phyloP scores from a whole-genome alignment of 495 filamentous ascomycete species.

The Corynascus novoguineensis region DNA sequence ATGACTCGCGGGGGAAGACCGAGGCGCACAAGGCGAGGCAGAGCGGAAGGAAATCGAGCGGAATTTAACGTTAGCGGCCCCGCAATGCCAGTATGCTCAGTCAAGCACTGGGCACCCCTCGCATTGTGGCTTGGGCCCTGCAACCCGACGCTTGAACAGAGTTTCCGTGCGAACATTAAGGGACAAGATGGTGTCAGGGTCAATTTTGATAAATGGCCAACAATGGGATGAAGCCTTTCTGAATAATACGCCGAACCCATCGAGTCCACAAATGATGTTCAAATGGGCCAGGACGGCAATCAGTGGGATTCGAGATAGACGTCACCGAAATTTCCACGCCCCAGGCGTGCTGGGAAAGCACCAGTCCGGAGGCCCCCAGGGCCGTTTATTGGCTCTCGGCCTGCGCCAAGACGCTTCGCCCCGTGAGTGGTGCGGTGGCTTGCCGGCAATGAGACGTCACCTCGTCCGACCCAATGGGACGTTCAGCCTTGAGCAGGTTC shows the following conservation, averaged over 20 bases:
- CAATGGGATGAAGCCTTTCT: neutral
- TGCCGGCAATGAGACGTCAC: conserved; percentile 5
- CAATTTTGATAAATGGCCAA: neutral
- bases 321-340: neutral
- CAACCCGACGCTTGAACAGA: neutral
- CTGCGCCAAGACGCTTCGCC: conserved; percentile 2
- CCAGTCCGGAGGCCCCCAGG: neutral
- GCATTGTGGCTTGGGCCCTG: neutral
- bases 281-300: neutral
- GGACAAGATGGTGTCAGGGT: neutral
- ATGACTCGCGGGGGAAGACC: neutral
- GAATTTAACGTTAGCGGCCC: neutral
- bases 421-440: conserved; percentile 3
- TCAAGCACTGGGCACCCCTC: too few species aligned
- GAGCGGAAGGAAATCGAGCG: conserved; percentile 1
- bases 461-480: neutral
- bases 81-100: neutral
- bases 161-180: neutral
- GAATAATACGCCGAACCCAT: neutral
- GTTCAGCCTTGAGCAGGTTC: neutral
- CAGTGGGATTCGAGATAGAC: neutral
- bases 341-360: neutral
- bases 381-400: neutral
- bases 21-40: neutral
- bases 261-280: neutral